phyloP scores from a whole-genome alignment of 148 eudicot species.

The Selenicereus undatus region DNA sequence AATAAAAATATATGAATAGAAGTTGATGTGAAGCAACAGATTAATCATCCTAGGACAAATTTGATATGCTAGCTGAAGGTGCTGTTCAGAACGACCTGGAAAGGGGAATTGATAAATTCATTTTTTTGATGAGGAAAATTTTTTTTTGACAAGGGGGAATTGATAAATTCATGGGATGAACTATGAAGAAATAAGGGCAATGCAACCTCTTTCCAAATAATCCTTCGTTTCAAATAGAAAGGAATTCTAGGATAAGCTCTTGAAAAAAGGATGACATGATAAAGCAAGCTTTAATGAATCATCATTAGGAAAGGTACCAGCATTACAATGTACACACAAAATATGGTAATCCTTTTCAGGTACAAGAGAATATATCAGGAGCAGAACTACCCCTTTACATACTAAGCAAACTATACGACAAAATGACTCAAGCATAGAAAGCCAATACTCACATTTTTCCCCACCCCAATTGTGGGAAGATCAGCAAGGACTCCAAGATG shows the following conservation, averaged over 20 bases:
- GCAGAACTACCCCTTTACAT: background rate
- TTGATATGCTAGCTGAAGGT: background rate
- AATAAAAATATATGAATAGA: background rate
- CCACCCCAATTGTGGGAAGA: slow-evolving; percentile 85
- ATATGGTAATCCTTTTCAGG: background rate
- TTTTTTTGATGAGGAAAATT: too few species aligned
- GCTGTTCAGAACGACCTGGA: background rate
- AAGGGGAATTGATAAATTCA: background rate
- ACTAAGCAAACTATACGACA: background rate
- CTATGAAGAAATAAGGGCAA: background rate
- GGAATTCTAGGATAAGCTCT: background rate
- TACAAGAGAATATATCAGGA: background rate
- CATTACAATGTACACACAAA: background rate
- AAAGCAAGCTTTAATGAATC: background rate
- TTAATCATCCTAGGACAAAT: background rate
- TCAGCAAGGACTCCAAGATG: slow-evolving; percentile 88
- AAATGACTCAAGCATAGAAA: slow-evolving; percentile 4
- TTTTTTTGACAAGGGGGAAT: background rate
- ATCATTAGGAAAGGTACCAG: background rate
- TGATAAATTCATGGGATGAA: background rate
- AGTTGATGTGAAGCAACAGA: background rate
- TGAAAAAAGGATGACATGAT: background rate
- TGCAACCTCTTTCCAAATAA: background rate
- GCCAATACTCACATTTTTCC: slow-evolving; percentile 71
- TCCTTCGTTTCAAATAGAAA: background rate